Evolutionary conservation across 306 rosid species (phyloP).

Genomic region (apple (Malus domestica)): DNA sequence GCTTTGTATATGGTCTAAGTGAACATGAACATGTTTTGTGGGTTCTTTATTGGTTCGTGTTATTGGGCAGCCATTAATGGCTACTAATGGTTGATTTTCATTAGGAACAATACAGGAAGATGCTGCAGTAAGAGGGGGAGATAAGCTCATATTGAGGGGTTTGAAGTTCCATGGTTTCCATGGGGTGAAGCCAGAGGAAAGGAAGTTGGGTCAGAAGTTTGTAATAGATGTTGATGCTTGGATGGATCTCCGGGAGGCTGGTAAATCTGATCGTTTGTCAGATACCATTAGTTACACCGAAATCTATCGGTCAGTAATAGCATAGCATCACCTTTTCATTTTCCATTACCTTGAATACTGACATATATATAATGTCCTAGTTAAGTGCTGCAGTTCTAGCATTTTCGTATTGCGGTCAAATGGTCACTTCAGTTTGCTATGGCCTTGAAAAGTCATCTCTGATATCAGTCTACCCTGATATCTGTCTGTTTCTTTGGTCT

Average conservation of each 20-base stretch:
- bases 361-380: not conserved
- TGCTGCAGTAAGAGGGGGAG: conserved; percentile 38
- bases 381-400: not conserved
- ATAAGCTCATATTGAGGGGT: conserved; percentile 73
- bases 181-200: conserved; percentile 67
- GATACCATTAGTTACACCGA: conserved; percentile 59
- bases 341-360: not conserved
- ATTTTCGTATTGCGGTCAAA: not conserved
- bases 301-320: conserved; percentile 46
- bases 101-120: conserved; percentile 38
- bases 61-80: not conserved
- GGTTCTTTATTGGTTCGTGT: not conserved
- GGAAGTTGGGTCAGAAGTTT: conserved; percentile 69
- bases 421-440: not conserved
- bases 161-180: conserved; percentile 76
- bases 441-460: not conserved
- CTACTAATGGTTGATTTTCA: not conserved
- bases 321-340: not conserved
- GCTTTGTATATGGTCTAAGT: not conserved
- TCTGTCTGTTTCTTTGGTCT: not conserved
- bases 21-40: not conserved
- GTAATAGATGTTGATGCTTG: conserved; percentile 79
- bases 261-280: conserved; percentile 51
- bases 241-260: conserved; percentile 82
- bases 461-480: not conserved